These are phyloP conservation scores for Coprinellus micaceus DNA, from an alignment of 768 basidiomycete genomes.

Conservation along the genomic window DNA sequence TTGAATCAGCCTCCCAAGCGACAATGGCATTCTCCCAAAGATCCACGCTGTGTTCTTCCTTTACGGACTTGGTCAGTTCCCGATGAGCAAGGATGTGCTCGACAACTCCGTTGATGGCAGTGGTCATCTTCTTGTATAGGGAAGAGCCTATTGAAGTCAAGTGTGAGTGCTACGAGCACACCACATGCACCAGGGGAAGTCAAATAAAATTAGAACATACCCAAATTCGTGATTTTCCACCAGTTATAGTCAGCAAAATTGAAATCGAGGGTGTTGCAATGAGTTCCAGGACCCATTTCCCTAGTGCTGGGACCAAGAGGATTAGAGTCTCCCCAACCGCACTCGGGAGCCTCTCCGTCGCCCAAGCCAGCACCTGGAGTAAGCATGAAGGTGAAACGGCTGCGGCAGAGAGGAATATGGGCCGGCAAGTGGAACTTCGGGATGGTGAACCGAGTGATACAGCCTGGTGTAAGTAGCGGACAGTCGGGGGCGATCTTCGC, in stretches of 20 bases:
- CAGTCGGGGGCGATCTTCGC: conserved; percentile 1
- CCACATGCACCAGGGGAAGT: no score
- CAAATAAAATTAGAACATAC: conserved; percentile 2
- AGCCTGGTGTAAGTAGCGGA: background rate
- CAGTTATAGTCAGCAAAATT: conserved; percentile 29
- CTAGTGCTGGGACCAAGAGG: conserved; percentile 24
- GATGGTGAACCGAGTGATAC: conserved; percentile 5
- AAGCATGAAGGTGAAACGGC: conserved; percentile 21
- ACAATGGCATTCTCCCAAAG: background rate
- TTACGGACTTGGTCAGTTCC: background rate
- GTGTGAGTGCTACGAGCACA: background rate
- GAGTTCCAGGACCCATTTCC: conserved; percentile 35
- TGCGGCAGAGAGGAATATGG: conserved; percentile 22
- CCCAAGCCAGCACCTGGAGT: conserved; percentile 24
- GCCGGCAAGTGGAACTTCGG: conserved; percentile 26
- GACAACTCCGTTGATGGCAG: background rate
- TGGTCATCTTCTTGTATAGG: background rate
- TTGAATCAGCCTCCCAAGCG: conserved; percentile 1
- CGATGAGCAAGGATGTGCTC: background rate
- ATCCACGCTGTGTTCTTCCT: background rate
- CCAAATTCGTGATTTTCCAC: conserved; percentile 20
- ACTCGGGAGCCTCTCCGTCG: conserved; percentile 34
- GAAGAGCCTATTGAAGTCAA: background rate
- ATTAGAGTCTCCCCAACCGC: conserved; percentile 28
- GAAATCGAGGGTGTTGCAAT: conserved; percentile 22